Evolutionary conservation across 495 filamentous ascomycete species (phyloP), one percentile per base, ranked within the genome.

Genomic region (Opeltia flavorubescens): DNA sequence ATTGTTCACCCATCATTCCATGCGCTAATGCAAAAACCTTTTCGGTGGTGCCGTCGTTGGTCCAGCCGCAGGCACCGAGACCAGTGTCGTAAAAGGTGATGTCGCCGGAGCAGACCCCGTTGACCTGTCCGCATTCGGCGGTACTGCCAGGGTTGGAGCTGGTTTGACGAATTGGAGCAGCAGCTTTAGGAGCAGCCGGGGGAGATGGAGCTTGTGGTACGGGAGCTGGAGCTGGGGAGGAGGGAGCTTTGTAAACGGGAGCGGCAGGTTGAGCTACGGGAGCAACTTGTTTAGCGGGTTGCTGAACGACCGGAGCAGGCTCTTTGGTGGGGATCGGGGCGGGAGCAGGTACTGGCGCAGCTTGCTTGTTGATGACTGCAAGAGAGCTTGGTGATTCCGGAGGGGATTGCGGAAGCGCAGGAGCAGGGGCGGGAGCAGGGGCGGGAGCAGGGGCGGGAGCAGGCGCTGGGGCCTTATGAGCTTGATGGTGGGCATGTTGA

Each of bases 1-100:
- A 55, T 43, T 70, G 67, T 43, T 66, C 65, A 49, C 63, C 69
- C 74, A 82, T 74, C 65, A 79, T 61, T 15, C 55, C 53, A 15
- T 51, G 27, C 39, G 70, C 61, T 27, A 75, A 61, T 25, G 71
- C 70, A 42, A 74, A 53, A 24, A 71, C 70, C 42, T 63, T 50
- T 50, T 70, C 62, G 5, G 50, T 48, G n/a, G 29, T 41, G 44
- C 63, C 65, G 47, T 69, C 61, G 56, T 71, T 68, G 58, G 59
- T 59, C 25, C 44, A 59, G 35, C 64, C 69, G 42, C 71, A 75
- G 53, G 62, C 59, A 56, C 70, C 70, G 44, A 62, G 58, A 30
- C 66, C 67, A 18, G 62, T 38, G 52, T 71, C 66, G 53, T 72
- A 75, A 59, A 57, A 71, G 43, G 70, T 74, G 30, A 66, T 56